These are phyloP conservation scores for Venustampulla echinocandica DNA, from an alignment of 495 filamentous ascomycete species.

Conservation along the genomic window DNA sequence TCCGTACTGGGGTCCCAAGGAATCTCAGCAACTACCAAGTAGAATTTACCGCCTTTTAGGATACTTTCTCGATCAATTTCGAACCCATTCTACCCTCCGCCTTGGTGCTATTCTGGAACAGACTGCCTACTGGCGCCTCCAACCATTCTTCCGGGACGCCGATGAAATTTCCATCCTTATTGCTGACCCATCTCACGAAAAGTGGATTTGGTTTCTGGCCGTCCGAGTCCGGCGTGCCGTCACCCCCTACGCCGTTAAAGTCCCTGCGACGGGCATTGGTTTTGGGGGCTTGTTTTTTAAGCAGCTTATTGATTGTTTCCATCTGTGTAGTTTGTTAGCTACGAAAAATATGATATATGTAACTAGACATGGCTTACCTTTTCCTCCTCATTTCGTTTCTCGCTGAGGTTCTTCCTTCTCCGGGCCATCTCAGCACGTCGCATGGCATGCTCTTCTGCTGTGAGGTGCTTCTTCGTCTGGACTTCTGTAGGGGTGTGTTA, in stretches of 20 bases:
- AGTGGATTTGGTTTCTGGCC: conserved; percentile 50
- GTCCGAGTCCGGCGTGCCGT: conserved; percentile 41
- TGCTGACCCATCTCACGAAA: conserved; percentile 74
- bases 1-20: too few species aligned
- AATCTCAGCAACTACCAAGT: too few species aligned
- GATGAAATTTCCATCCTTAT: conserved; percentile 54
- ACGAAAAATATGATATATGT: neutral
- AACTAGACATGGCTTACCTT: conserved; percentile 50
- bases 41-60: conserved; percentile 9
- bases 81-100: conserved; percentile 19
- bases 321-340: conserved; percentile 48
- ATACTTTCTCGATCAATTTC: conserved; percentile 22
- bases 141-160: conserved; percentile 81
- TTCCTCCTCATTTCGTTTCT: conserved; percentile 97
- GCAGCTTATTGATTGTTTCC: conserved; percentile 95
- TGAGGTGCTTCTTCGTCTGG: conserved; percentile 86
- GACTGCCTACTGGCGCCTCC: conserved; percentile 53
- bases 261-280: conserved; percentile 46
- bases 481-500: conserved; percentile 59
- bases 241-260: conserved; percentile 39
- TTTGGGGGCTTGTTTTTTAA: conserved; percentile 93
- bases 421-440: conserved; percentile 93
- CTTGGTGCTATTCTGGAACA: conserved; percentile 35
- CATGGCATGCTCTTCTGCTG: conserved; percentile 92
- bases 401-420: conserved; percentile 88